Percentiles rank a stretch among this genome's conserved stretches.
phyloP scores from a whole-genome alignment of 2,329 filamentous ascomycete genomes.

The Stenocarpella maydis region DNA sequence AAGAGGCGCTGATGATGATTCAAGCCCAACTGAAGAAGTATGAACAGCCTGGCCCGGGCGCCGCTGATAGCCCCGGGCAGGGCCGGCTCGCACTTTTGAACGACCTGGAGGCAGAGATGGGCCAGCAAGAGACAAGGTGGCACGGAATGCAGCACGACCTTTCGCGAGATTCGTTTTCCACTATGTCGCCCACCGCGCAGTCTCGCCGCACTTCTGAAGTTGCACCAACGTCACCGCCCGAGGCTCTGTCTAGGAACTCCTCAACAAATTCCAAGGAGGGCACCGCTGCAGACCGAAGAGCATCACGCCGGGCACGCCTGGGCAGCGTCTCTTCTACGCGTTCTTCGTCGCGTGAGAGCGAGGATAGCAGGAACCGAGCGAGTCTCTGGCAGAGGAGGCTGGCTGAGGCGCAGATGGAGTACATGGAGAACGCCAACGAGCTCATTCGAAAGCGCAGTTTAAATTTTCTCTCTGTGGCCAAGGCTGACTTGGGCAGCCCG shows the following conservation, averaged over 20 bases:
- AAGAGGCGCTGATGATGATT: slow-evolving; percentile 57
- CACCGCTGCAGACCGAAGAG: slow-evolving; percentile 49
- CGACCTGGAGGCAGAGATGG: slow-evolving; percentile 69
- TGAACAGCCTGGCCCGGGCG: slow-evolving; percentile 50
- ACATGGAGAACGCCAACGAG: slow-evolving; percentile 51
- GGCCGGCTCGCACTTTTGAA: slow-evolving; percentile 59
- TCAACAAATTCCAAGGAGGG: slow-evolving; percentile 31
- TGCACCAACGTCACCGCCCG: slow-evolving; percentile 6
- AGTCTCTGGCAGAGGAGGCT: slow-evolving; percentile 55
- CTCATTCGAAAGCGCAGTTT: slow-evolving; percentile 48
- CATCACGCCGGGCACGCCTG: slow-evolving; percentile 49
- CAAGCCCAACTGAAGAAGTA: slow-evolving; percentile 60
- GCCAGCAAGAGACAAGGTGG: slow-evolving; percentile 67
- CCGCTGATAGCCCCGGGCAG: slow-evolving; percentile 49
- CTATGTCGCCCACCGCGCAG: slow-evolving; percentile 36
- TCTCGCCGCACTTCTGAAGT: slow-evolving; percentile 37
- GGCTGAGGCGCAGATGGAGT: slow-evolving; percentile 55
- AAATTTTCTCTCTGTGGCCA: slow-evolving; percentile 51
- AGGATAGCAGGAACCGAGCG: slow-evolving; percentile 44
- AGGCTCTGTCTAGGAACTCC: slow-evolving; percentile 4
- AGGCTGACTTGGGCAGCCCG: slow-evolving; percentile 56
- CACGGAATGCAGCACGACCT: slow-evolving; percentile 63
- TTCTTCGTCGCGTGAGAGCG: slow-evolving; percentile 40
- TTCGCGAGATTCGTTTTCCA: slow-evolving; percentile 59
- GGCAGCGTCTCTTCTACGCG: slow-evolving; percentile 40